Base-by-base conservation (phyloP, 352 stramenopile species). In the Phytophthora foliorum region DNA sequence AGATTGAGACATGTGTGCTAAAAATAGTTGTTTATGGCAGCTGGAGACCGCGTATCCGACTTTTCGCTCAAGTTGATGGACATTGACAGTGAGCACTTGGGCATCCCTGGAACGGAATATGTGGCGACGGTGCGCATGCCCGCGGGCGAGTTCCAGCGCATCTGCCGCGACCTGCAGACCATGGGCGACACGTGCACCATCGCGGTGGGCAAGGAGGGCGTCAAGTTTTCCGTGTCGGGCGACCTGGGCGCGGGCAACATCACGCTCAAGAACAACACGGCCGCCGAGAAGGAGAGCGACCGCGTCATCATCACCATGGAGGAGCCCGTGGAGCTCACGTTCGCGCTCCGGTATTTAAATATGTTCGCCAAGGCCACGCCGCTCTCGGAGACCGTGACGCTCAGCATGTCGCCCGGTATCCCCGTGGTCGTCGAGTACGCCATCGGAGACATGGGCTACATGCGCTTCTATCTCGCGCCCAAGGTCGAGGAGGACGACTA, bases 61-160 rank as follows among this genome's bases (percentile, higher is more conserved):
- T 99, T 98, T 74, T 98, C 99, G 75, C 87, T 99, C 56, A 99
- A 99, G 90, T 91, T 99, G 49, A 99, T 99, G 97, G 98, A 99
- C 77, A 99, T 99, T 90, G 97, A 99, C 75, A 97, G 86, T 60
- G 98, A 99, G 72, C 97, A 99, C 80, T 82, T 99, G 36, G 97
- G 96, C 39, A 99, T 99, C 66, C 98, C 98, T 4, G 97, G 98
- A 56, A 99, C 97, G 17, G 96, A 99, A 72, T 99, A 99, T 89
- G 98, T 99, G 67, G 96, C 94, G 49, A 94, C 83, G 4, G 90
- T 98, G 55, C 89, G 82, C 57, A 99, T 99, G 97, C 95, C 97
- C 6, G 91, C 96, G 34, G 74, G 69, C 24, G 98, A 99, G 86
- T 99, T 99, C 81, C 95, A 99, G 81, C 90, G 98, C 65, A 99